Evolutionary conservation across 2,329 filamentous ascomycete genomes (phyloP).

Genomic region (Fusarium praegraminearum): DNA sequence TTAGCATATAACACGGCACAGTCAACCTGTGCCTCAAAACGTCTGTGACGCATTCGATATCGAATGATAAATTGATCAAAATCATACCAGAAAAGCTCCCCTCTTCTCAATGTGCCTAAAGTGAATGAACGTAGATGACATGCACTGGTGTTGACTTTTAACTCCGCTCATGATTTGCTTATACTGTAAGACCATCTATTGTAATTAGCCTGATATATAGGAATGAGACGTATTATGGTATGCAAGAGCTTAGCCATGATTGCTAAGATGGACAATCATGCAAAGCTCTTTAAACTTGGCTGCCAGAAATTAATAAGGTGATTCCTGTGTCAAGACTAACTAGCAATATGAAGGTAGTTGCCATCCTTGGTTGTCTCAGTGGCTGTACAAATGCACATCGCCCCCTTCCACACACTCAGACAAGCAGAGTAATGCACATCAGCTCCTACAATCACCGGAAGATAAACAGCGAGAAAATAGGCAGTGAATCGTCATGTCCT

Average conservation of each 20-base stretch:
- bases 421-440: neutral
- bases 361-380: neutral
- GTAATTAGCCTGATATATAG: neutral
- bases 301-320: neutral
- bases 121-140: neutral
- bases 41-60: conserved; percentile 14
- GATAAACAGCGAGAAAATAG: neutral
- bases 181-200: neutral
- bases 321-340: neutral
- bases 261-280: neutral
- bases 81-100: conserved; percentile 4
- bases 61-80: conserved; percentile 18
- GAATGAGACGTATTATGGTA: neutral
- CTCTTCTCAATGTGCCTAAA: neutral
- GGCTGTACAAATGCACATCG: neutral
- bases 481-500: conserved; percentile 40
- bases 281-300: neutral
- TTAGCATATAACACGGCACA: conserved; percentile 21
- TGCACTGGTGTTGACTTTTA: neutral
- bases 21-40: conserved; percentile 19
- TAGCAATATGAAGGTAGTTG: too few species aligned
- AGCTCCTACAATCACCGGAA: neutral
- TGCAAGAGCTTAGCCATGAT: too few species aligned
- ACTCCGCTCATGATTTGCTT: neutral
- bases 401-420: neutral